Percentiles rank a stretch among this genome's conserved stretches.
Evolutionary conservation across 768 basidiomycete genomes (phyloP).

Genomic region (Fomitopsis pulvina): DNA sequence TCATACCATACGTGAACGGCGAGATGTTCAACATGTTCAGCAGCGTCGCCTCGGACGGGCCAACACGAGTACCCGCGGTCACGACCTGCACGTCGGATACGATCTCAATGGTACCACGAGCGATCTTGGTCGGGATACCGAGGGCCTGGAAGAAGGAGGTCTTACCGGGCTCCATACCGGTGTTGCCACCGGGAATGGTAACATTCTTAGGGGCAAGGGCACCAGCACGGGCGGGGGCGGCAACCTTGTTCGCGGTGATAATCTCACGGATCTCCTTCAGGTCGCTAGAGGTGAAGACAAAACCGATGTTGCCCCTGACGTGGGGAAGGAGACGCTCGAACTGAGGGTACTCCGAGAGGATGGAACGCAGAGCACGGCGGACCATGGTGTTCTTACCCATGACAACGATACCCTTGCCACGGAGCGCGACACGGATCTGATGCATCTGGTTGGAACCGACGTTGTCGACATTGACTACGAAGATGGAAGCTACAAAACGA

Average conservation of each 20-base stretch:
- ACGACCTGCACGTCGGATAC: constrained; percentile 96
- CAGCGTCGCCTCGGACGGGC: constrained; percentile 93
- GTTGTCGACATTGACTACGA: constrained; percentile 99
- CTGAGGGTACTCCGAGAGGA: constrained; percentile 86
- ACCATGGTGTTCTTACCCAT: constrained; percentile 99
- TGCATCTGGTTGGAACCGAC: constrained; percentile 99
- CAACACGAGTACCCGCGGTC: constrained; percentile 86
- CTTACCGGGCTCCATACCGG: constrained; percentile 99
- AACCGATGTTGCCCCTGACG: constrained; percentile 97
- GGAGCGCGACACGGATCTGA: constrained; percentile 92
- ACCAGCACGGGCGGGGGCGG: constrained; percentile 97
- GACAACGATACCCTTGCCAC: constrained; percentile 92
- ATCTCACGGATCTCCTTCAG: constrained; percentile 93
- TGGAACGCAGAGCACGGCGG: constrained; percentile 90
- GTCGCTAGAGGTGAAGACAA: constrained; percentile 92
- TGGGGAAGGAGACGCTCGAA: constrained; percentile 95
- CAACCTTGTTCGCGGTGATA: constrained; percentile 95
- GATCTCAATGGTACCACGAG: constrained; percentile 99
- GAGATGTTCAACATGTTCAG: constrained; percentile 99
- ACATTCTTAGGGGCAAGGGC: constrained; percentile 93
- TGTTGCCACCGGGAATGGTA: constrained; percentile 90
- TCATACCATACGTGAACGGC: constrained; percentile 99
- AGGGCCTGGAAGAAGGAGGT: constrained; percentile 99
- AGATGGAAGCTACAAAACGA: constrained; percentile 76
- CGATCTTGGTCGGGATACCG: constrained; percentile 99